These are phyloP conservation scores for Boletus rubroflammeus DNA, from an alignment of 768 basidiomycete genomes.

Conservation along the genomic window DNA sequence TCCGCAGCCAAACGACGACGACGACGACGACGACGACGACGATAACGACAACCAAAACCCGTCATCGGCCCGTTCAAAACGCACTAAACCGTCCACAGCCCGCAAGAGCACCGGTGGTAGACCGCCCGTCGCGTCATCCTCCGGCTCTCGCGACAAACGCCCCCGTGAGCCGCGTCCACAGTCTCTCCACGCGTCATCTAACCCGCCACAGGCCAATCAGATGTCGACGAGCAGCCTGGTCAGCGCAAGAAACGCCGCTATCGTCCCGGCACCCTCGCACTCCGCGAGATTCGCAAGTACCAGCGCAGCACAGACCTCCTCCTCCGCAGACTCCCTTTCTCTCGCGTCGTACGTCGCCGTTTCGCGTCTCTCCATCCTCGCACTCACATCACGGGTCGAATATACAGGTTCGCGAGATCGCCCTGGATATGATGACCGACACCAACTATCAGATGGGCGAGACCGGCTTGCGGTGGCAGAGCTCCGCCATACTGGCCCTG, in stretches of 20 bases:
- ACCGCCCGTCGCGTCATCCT: slow-evolving; percentile 26
- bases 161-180: slow-evolving; percentile 21
- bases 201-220: slow-evolving; percentile 19
- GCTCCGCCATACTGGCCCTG: slow-evolving; percentile 85
- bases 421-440: slow-evolving; percentile 84
- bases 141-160: slow-evolving; percentile 24
- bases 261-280: slow-evolving; percentile 85
- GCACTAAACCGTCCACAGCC: slow-evolving; percentile 57
- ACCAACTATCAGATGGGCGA: slow-evolving; percentile 54
- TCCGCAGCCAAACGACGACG: slow-evolving; percentile 31
- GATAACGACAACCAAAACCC: slow-evolving; percentile 19
- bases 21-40: slow-evolving; percentile 36
- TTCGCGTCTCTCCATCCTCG: neutral
- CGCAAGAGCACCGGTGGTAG: slow-evolving; percentile 81
- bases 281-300: slow-evolving; percentile 91
- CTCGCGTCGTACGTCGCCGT: slow-evolving; percentile 68
- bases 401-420: slow-evolving; percentile 90
- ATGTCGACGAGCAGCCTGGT: slow-evolving; percentile 23
- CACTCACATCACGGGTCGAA: slow-evolving; percentile 1
- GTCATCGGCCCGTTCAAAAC: slow-evolving; percentile 39
- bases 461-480: slow-evolving; percentile 86
- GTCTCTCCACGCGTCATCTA: slow-evolving; percentile 9
- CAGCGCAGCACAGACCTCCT: slow-evolving; percentile 91
- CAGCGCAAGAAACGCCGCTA: slow-evolving; percentile 59
- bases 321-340: slow-evolving; percentile 85